Conservation (phyloP, 2,329 filamentous ascomycete genomes). For the Ophiostoma sp. region DNA sequence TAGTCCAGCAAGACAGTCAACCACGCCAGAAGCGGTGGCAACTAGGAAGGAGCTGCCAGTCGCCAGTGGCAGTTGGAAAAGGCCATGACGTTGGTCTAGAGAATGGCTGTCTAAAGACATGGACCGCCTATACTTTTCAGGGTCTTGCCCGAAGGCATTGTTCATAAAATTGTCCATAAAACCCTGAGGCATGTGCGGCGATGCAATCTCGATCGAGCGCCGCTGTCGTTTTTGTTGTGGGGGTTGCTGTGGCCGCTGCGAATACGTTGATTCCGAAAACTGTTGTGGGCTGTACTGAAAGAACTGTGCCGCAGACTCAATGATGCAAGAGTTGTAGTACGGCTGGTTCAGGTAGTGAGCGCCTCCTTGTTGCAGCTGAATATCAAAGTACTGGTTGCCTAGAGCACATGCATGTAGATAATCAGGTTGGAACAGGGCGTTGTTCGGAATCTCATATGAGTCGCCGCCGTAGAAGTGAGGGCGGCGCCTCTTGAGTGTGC, state of each 20-base stretch:
- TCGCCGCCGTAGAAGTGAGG: constrained; percentile 38
- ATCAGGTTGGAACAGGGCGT: background rate
- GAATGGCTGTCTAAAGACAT: background rate
- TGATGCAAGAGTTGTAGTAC: constrained; percentile 29
- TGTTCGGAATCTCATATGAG: background rate
- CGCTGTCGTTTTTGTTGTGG: background rate
- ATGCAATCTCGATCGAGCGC: background rate
- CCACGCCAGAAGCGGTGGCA: constrained; percentile 18
- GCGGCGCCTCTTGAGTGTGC: constrained; percentile 42
- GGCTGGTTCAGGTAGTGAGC: constrained; percentile 27
- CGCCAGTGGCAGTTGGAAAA: constrained; percentile 23
- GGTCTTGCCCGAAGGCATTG: background rate
- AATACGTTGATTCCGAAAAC: background rate
- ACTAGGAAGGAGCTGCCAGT: constrained; percentile 17
- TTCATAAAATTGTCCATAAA: too few relatives aligned
- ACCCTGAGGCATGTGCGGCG: background rate
- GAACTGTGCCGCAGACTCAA: constrained; percentile 22
- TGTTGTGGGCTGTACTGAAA: background rate
- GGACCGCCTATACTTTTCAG: background rate
- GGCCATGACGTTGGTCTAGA: background rate
- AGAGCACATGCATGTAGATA: constrained; percentile 26
- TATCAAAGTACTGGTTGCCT: constrained; percentile 29
- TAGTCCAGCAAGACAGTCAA: constrained; percentile 29
- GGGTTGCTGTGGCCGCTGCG: background rate
- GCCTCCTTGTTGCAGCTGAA: constrained; percentile 26